Evolutionary conservation across 768 basidiomycete genomes (phyloP), one percentile per base, ranked within the genome.

Genomic region (Kwoniella sp.): DNA sequence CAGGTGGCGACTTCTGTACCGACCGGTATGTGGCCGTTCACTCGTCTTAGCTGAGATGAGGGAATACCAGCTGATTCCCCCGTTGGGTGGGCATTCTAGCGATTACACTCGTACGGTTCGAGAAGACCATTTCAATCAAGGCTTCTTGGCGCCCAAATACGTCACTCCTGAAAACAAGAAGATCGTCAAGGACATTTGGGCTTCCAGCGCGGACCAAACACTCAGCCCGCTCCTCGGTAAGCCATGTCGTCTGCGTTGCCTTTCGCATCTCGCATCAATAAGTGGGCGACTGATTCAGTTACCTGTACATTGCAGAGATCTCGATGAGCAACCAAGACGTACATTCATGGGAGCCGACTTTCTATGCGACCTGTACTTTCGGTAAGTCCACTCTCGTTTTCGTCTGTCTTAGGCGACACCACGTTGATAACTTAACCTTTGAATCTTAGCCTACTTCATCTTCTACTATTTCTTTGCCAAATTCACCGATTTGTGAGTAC

Each of bases 281-380:
- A 4, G 52, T 26, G 3, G 6, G 55, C 53, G 37, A 10, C 8
- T 24, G 30, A 22, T 8, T 44, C 6, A 33, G 24, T 29, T 1
- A 9, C 12, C 33, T 33, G 7, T 33, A 13, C 13, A 21, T 7
- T 27, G 21, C 27, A 70, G 72, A 70, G 49, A 55, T 74, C 19
- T 64, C 72, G 7, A 55, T 74, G 70, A 60, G 54, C 44, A 26
- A 22, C 17, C 30, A 37, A 33, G 63, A 63, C 48, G 26, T 40
- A 21, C 71, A 73, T 57, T 70, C 69, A 24, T 74, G 72, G 72
- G 68, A 69, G 48, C 65, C 67, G 22, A 71, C 65, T 15, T 48
- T 67, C 12, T 74, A 70, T 30, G 62, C 72, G 10, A 71, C 70
- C 1, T 47, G 54, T 9, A 65, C 60, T 19, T 65, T 68, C 17